phyloP scores from a whole-genome alignment of 164 flowering plant species.

The Magnolia changhungtana region DNA sequence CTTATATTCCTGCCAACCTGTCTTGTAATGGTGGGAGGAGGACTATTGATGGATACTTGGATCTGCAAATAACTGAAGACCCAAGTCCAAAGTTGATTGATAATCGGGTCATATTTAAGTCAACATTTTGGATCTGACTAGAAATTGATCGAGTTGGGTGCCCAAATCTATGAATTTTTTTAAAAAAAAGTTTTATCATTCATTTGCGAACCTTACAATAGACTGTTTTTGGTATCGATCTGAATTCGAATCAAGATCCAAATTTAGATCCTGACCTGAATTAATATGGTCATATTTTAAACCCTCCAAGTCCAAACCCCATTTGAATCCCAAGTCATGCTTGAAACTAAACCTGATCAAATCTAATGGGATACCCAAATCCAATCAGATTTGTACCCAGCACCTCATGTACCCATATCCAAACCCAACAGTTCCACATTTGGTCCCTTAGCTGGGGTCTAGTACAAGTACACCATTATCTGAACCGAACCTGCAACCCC shows the following conservation, averaged over 20 bases:
- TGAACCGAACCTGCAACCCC: neutral
- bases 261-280: neutral
- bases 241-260: neutral
- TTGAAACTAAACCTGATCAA: neutral
- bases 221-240: neutral
- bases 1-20: no score
- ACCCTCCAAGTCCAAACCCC: neutral
- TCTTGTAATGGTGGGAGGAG: no score
- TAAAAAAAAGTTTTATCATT: no score
- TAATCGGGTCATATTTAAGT: no score
- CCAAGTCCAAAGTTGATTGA: no score
- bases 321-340: neutral
- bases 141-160: no score
- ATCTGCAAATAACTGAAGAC: no score
- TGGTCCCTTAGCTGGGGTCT: no score
- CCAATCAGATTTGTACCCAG: neutral
- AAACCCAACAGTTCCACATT: neutral
- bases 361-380: neutral
- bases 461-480: no score
- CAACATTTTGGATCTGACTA: no score
- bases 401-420: neutral
- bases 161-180: no score
- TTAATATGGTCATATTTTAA: neutral
- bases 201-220: neutral
- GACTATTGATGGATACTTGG: no score